Evolutionary conservation across 2,329 filamentous ascomycete genomes (phyloP).

Genomic region (Talaromyces amestolkiae): DNA sequence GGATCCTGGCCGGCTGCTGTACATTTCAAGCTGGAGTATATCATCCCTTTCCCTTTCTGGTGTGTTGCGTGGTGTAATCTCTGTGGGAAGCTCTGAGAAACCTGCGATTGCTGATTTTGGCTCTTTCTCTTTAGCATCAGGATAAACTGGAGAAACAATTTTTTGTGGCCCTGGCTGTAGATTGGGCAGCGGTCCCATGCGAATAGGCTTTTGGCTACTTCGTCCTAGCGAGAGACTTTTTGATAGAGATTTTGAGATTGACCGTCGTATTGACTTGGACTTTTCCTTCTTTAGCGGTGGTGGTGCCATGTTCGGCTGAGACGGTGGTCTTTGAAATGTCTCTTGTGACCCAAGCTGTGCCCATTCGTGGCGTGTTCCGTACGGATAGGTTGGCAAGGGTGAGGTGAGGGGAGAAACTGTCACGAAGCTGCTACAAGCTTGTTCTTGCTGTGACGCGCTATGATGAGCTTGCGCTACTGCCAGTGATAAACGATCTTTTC

Average conservation of each 20-base stretch:
- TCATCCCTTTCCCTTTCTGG: conserved; percentile 33
- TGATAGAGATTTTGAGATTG: conserved; percentile 36
- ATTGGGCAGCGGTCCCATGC: conserved; percentile 16
- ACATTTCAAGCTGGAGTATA: conserved; percentile 13
- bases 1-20: conserved; percentile 26
- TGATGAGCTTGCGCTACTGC: conserved; percentile 27
- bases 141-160: conserved; percentile 25
- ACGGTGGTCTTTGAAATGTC: conserved; percentile 24
- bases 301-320: conserved; percentile 14
- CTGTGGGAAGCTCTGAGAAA: conserved; percentile 33
- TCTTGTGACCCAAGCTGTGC: conserved; percentile 34
- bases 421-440: conserved; percentile 26
- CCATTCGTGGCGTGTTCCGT: conserved; percentile 38
- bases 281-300: conserved; percentile 25
- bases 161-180: conserved; percentile 32
- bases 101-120: conserved; percentile 37
- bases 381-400: conserved; percentile 32
- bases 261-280: conserved; percentile 32
- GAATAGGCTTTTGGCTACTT: conserved; percentile 24
- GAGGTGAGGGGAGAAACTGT: conserved; percentile 28
- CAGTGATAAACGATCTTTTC: conserved; percentile 34
- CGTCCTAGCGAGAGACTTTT: conserved; percentile 29
- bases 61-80: conserved; percentile 38
- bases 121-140: conserved; percentile 30
- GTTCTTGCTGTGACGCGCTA: conserved; percentile 29